These are phyloP conservation scores for Ramularia collo-cygni DNA, from an alignment of 2,329 filamentous ascomycete species.

Conservation along the genomic window DNA sequence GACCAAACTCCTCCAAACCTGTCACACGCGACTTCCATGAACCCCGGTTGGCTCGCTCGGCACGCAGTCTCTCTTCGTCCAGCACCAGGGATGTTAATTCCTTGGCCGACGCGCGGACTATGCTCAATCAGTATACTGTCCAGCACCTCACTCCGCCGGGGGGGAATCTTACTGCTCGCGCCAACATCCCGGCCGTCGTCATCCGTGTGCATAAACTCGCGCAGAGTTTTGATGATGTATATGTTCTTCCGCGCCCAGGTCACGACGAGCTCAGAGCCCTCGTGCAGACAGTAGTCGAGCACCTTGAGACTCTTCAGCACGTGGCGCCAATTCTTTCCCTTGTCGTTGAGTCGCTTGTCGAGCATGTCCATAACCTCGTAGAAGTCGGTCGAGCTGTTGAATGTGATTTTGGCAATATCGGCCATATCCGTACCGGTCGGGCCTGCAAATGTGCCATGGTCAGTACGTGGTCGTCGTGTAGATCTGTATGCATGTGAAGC, in stretches of 20 bases:
- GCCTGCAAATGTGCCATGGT: no score
- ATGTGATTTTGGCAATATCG: constrained; percentile 96
- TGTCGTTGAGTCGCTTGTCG: constrained; percentile 96
- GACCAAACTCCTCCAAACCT: constrained; percentile 59
- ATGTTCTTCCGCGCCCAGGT: constrained; percentile 98
- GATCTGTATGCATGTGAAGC: constrained; percentile 11
- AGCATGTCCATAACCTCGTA: constrained; percentile 99
- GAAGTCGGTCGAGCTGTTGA: constrained; percentile 94
- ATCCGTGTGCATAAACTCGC: constrained; percentile 94
- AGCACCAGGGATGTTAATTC: constrained; percentile 86
- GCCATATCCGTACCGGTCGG: constrained; percentile 97
- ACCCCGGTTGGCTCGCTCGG: constrained; percentile 84
- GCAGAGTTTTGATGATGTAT: constrained; percentile 96
- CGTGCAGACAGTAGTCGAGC: constrained; percentile 93
- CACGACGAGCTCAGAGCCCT: constrained; percentile 91
- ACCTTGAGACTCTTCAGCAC: constrained; percentile 97
- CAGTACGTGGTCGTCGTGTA: constrained; percentile 92
- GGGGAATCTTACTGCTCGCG: constrained; percentile 69
- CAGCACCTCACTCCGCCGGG: no score
- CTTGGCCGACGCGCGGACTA: constrained; percentile 92
- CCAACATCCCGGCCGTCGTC: constrained; percentile 94
- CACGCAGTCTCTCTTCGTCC: constrained; percentile 86
- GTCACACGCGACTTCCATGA: constrained; percentile 95
- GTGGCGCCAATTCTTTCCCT: constrained; percentile 99
- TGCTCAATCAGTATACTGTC: constrained; percentile 26